Evolutionary conservation across 805 yeast genomes (phyloP).

Genomic region (Metschnikowia kofuensis): DNA sequence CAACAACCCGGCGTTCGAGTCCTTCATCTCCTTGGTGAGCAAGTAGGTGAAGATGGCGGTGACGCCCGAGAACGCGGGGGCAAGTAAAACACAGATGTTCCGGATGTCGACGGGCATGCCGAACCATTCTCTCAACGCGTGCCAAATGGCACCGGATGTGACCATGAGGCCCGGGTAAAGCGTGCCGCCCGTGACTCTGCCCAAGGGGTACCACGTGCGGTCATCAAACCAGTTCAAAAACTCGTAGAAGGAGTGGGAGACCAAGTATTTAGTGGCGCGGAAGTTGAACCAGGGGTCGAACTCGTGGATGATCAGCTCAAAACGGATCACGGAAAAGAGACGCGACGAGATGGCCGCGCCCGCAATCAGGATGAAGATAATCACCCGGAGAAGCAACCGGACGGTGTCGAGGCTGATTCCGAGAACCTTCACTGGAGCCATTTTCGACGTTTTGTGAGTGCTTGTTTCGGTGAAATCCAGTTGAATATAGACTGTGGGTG

Average conservation of each 20-base stretch:
- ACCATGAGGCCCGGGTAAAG: constrained; percentile 98
- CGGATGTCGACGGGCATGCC: constrained; percentile 91
- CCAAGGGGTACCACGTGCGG: constrained; percentile 98
- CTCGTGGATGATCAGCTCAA: constrained; percentile 96
- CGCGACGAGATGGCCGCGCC: constrained; percentile 92
- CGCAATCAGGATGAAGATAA: constrained; percentile 72
- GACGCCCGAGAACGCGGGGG: constrained; percentile 93
- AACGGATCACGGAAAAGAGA: constrained; percentile 92
- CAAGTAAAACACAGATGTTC: constrained; percentile 91
- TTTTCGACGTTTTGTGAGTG: neutral
- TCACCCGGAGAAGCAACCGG: constrained; percentile 52
- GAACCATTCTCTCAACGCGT: constrained; percentile 53
- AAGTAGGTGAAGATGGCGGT: constrained; percentile 89
- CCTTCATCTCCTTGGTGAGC: constrained; percentile 87
- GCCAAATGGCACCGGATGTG: constrained; percentile 89
- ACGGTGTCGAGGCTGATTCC: constrained; percentile 36
- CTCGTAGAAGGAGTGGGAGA: constrained; percentile 78
- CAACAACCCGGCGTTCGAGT: constrained; percentile 81
- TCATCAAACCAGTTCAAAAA: constrained; percentile 98
- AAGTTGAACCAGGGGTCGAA: constrained; percentile 97
- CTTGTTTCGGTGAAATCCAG: no score
- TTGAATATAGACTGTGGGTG: no score
- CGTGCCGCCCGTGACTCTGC: constrained; percentile 99
- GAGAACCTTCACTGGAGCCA: constrained; percentile 25
- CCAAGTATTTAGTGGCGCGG: constrained; percentile 92